phyloP scores from a whole-genome alignment of 805 yeast species.

The Hemisphaericaspora nanyangensis region DNA sequence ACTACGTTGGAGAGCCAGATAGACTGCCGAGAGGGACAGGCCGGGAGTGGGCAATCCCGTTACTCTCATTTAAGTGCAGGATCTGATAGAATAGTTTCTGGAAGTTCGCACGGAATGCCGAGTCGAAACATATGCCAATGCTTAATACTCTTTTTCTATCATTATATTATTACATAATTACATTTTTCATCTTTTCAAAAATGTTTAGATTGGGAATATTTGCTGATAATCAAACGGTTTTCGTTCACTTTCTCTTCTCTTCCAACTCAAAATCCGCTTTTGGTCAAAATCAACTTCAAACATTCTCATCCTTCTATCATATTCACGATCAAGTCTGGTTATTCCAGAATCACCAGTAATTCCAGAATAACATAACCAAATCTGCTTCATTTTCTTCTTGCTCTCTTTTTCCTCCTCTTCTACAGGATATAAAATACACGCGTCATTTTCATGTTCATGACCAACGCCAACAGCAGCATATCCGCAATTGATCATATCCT shows the following conservation, averaged over 20 bases:
- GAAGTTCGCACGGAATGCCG: too few relatives aligned
- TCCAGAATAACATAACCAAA: constrained; percentile 40
- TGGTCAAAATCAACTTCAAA: constrained; percentile 29
- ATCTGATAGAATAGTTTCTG: too few relatives aligned
- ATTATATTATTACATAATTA: too few relatives aligned
- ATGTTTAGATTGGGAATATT: constrained; percentile 9
- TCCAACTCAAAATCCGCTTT: constrained; percentile 34
- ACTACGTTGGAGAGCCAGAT: too few relatives aligned
- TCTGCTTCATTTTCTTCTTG: constrained; percentile 3
- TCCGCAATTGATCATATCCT: constrained; percentile 32
- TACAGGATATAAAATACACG: constrained; percentile 23
- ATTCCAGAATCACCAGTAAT: constrained; percentile 35
- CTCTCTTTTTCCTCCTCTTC: constrained; percentile 7
- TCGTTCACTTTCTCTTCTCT: constrained; percentile 22
- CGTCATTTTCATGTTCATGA: constrained; percentile 44
- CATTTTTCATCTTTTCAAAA: too few relatives aligned
- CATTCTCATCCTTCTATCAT: constrained; percentile 30
- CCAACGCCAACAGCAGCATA: constrained; percentile 38
- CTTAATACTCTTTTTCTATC: too few relatives aligned
- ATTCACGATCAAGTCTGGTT: constrained; percentile 21
- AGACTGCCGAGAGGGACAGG: too few relatives aligned
- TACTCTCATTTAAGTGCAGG: too few relatives aligned
- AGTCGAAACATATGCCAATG: too few relatives aligned
- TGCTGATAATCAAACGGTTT: constrained; percentile 27
- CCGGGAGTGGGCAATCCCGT: too few relatives aligned